Evolutionary conservation across 352 stramenopile genomes (phyloP).

Genomic region (Pythium insidiosum): DNA sequence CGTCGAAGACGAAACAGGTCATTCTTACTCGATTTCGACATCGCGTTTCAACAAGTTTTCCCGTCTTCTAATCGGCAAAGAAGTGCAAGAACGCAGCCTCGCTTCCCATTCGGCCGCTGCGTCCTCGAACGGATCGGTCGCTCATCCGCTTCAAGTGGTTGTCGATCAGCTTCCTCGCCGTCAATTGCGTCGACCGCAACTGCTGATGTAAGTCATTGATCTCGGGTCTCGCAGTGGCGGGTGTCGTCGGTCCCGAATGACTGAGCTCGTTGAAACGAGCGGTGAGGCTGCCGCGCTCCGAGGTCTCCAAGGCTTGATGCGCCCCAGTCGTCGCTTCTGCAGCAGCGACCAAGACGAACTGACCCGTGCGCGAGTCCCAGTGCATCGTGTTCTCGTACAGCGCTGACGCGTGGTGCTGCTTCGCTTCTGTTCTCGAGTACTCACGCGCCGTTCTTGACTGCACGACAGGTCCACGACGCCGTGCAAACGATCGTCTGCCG

Average conservation of each 20-base stretch:
- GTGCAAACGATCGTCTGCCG: too few relatives aligned
- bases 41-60: too few relatives aligned
- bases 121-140: not conserved
- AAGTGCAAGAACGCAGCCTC: conserved; percentile 7
- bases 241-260: too few relatives aligned
- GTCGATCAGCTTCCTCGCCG: conserved; percentile 12
- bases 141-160: conserved; percentile 12
- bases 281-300: too few relatives aligned
- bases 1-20: too few relatives aligned
- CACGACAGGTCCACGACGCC: too few relatives aligned
- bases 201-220: conserved; percentile 6
- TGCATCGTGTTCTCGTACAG: conserved; percentile 38
- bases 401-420: too few relatives aligned
- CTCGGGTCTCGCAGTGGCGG: conserved; percentile 1
- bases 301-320: too few relatives aligned
- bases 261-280: too few relatives aligned
- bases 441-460: conserved; percentile 15
- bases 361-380: conserved; percentile 23
- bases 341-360: conserved; percentile 14
- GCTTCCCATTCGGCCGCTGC: not conserved
- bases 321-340: too few relatives aligned
- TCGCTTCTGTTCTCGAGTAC: too few relatives aligned
- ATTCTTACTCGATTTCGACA: not conserved
- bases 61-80: conserved; percentile 7
- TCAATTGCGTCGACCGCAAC: conserved; percentile 11